Conservation (phyloP, 2,329 filamentous ascomycete genomes). For the Pestalotiopsis sp. region DNA sequence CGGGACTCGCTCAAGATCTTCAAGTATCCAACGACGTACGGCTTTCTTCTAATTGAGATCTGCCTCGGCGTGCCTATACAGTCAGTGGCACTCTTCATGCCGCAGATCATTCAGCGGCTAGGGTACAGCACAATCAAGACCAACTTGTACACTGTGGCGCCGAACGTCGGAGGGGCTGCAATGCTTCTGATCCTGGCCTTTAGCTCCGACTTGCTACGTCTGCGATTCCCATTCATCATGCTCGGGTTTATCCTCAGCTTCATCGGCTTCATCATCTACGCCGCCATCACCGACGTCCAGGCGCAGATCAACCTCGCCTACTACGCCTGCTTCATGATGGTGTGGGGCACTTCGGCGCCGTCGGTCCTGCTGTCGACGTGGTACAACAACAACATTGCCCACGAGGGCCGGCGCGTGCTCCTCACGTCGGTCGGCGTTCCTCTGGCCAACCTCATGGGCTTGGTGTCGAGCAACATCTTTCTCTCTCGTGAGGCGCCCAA, state of each 20-base stretch:
- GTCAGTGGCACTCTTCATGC: constrained; percentile 55
- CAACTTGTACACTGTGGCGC: constrained; percentile 81
- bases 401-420: constrained; percentile 72
- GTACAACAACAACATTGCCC: constrained; percentile 84
- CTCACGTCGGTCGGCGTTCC: constrained; percentile 75
- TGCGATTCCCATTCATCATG: constrained; percentile 74
- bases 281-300: constrained; percentile 66
- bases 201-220: constrained; percentile 63
- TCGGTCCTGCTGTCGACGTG: constrained; percentile 65
- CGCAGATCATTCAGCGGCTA: constrained; percentile 56
- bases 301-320: constrained; percentile 68
- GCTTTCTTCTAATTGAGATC: constrained; percentile 56
- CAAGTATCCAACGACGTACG: constrained; percentile 48
- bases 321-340: constrained; percentile 81
- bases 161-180: constrained; percentile 71
- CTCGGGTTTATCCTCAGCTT: constrained; percentile 76
- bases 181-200: constrained; percentile 76
- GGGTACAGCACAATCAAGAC: constrained; percentile 58
- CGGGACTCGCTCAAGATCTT: constrained; percentile 55
- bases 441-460: constrained; percentile 75
- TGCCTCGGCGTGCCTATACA: constrained; percentile 62
- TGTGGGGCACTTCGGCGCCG: constrained; percentile 76
- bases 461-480: constrained; percentile 72
- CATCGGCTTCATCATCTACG: constrained; percentile 78
- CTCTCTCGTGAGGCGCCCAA: constrained; percentile 63